Base-by-base conservation (phyloP, 495 filamentous ascomycete species). In the Darksidea phi region DNA sequence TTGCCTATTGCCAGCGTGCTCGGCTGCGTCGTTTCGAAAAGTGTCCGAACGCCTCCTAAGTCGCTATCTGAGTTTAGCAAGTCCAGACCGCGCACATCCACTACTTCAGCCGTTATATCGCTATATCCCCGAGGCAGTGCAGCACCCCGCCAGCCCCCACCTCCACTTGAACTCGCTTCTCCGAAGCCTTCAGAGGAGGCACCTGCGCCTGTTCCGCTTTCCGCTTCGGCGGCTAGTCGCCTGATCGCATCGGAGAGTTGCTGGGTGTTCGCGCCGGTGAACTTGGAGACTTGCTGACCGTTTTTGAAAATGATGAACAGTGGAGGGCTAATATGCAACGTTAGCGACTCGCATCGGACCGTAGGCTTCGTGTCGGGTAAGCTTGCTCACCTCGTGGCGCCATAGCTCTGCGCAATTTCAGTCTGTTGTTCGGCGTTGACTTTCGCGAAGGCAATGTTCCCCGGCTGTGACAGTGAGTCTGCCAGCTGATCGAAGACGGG, bases 301-400 rank as follows among this genome's bases (percentile, higher is more conserved):
- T 86, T 80, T 67, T 89, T 88, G 80, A 97, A 96, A 66, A 95
- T 80, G 69, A 97, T 84, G 76, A 97, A 96, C 43, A 93, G 95
- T 15, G 94, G 94, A 65, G 88, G 79, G 13, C 79, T 82, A 48
- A 8, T 25, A 34, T 55, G 15, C 43, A 18, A 43, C 32, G 43
- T 67, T 38, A 59, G 58, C 38, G 18, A 21, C 25, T 47, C 12
- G 15, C 36, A 18, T 21, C 42, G 28, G 28, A 32, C n/a, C n/a
- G 17, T 8, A 47, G 21, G 45, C 45, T 21, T 21, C 36, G 17
- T 21, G 46, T 50, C 18, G 32, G 36, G 20, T 18, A 26, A 20
- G 52, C 17, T 34, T 3, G 77, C 85, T 62, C 76, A 88, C 87
- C 82, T 82, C n/a, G 83, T 86, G 63, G 96, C 80, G 48, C 77